These are phyloP conservation scores for Mycena galericulata DNA, from an alignment of 768 basidiomycete genomes.

Conservation along the genomic window DNA sequence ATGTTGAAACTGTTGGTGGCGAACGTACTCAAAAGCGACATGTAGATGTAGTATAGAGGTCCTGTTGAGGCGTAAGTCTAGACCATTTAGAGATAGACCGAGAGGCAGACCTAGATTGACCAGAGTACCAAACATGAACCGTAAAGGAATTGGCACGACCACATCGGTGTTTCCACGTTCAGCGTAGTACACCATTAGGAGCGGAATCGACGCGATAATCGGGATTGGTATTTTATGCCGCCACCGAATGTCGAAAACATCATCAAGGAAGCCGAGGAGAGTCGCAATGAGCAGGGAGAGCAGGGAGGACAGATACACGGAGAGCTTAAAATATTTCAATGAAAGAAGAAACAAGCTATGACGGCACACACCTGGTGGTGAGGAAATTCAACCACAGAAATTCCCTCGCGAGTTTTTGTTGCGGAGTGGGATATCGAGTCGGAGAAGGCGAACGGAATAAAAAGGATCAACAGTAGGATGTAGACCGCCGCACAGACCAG, in stretches of 20 bases:
- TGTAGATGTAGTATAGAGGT: slow-evolving; percentile 95
- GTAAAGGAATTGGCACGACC: slow-evolving; percentile 88
- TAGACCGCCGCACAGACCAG: slow-evolving; percentile 92
- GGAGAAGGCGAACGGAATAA: slow-evolving; percentile 96
- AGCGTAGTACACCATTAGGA: slow-evolving; percentile 96
- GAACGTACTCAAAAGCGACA: slow-evolving; percentile 96
- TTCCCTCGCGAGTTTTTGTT: slow-evolving; percentile 65
- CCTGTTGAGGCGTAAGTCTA: slow-evolving; percentile 58
- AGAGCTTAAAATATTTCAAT: slow-evolving; percentile 65
- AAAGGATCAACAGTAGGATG: slow-evolving; percentile 86
- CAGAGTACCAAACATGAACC: slow-evolving; percentile 77
- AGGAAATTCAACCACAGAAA: slow-evolving; percentile 76
- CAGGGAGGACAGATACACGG: slow-evolving; percentile 92
- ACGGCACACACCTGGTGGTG: slow-evolving; percentile 77
- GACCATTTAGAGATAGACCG: neutral
- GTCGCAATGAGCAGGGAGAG: slow-evolving; percentile 95
- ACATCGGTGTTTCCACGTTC: slow-evolving; percentile 94
- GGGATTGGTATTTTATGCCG: slow-evolving; percentile 97
- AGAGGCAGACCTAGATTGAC: slow-evolving; percentile 84
- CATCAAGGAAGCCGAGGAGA: slow-evolving; percentile 95
- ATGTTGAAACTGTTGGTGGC: slow-evolving; percentile 99
- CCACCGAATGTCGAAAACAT: slow-evolving; percentile 99
- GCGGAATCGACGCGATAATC: slow-evolving; percentile 93
- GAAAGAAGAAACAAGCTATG: neutral
- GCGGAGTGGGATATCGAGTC: slow-evolving; percentile 67